Conservation (phyloP, 164 flowering plant species). For the Pachysandra terminalis region DNA sequence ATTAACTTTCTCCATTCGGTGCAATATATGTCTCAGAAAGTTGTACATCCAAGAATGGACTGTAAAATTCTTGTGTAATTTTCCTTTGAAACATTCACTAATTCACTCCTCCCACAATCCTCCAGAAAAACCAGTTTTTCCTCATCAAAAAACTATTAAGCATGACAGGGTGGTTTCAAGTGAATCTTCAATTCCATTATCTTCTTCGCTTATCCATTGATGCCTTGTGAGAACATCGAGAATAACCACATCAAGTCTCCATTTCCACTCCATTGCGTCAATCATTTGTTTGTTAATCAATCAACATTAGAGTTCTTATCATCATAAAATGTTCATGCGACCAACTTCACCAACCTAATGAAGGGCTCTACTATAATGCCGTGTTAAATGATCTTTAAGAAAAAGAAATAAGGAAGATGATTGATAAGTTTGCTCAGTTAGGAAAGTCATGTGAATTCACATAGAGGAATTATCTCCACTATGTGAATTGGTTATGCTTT, state of each 20-base stretch:
- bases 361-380: not conserved
- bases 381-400: not conserved
- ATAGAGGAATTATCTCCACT: too few species aligned
- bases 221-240: not conserved
- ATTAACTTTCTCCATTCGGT: not conserved
- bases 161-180: not conserved
- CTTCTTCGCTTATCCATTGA: not conserved
- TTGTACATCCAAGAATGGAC: not conserved
- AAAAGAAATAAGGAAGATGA: too few species aligned
- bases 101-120: not conserved
- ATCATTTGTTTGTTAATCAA: not conserved
- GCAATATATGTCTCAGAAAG: not conserved
- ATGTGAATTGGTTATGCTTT: not conserved
- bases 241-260: not conserved
- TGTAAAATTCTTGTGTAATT: not conserved
- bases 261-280: not conserved
- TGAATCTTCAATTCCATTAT: not conserved
- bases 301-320: not conserved
- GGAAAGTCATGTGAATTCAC: not conserved
- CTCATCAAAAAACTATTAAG: not conserved
- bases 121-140: not conserved
- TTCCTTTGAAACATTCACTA: not conserved
- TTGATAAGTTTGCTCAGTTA: too few species aligned
- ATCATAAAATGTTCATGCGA: not conserved
- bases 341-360: not conserved